These are phyloP conservation scores for Neurospora terricola DNA, from an alignment of 495 filamentous ascomycete species.

Conservation along the genomic window DNA sequence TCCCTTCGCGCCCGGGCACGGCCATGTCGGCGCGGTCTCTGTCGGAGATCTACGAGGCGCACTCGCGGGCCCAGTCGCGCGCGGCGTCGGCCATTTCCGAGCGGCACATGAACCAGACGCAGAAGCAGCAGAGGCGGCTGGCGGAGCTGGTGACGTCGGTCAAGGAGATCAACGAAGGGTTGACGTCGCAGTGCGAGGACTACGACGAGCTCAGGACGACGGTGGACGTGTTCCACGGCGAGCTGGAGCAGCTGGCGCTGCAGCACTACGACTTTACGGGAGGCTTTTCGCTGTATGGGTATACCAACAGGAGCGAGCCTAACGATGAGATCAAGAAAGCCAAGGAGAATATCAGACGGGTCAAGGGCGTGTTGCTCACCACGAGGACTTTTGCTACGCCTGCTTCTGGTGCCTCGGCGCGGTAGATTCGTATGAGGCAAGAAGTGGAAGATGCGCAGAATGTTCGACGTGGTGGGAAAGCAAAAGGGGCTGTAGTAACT, in stretches of 20 bases:
- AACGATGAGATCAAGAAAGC: constrained; percentile 71
- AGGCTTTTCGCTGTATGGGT: constrained; percentile 29
- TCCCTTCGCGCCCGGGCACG: no score
- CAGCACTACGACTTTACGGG: constrained; percentile 15
- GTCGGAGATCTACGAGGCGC: constrained; percentile 15
- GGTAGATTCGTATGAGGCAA: neutral
- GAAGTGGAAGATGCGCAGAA: neutral
- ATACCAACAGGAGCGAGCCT: constrained; percentile 37
- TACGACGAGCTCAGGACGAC: constrained; percentile 28
- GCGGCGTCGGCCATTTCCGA: constrained; percentile 30
- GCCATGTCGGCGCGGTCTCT: constrained; percentile 12
- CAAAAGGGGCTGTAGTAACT: neutral
- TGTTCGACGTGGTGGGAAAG: neutral
- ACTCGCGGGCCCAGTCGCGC: constrained; percentile 26
- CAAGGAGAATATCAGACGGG: constrained; percentile 73
- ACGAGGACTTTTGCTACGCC: constrained; percentile 51
- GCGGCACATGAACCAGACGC: neutral
- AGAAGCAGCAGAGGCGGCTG: constrained; percentile 21
- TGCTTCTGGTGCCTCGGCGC: neutral
- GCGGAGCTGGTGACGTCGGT: constrained; percentile 36
- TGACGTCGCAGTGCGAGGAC: constrained; percentile 28
- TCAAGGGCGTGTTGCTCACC: constrained; percentile 90
- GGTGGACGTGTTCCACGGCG: constrained; percentile 38
- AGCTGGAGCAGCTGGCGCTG: constrained; percentile 32
- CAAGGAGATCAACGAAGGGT: constrained; percentile 39